Conservation (phyloP, 75 land plant genomes). For the Adiantum capillusveneris region DNA sequence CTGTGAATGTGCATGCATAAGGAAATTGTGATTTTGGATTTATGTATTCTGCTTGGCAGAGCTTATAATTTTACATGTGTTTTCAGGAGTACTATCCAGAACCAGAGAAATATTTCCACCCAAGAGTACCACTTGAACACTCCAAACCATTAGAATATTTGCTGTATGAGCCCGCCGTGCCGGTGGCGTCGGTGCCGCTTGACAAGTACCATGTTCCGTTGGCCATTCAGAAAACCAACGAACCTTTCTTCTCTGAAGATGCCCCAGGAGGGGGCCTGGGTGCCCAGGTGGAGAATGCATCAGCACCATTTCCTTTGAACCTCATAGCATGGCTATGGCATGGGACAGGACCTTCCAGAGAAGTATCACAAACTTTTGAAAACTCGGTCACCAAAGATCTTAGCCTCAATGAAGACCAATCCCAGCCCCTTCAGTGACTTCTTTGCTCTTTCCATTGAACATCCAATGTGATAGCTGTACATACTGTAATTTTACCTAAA, state of each 20-base stretch:
- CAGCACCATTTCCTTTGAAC: background rate
- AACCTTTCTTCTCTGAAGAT: constrained; percentile 4
- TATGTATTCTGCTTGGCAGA: too few species aligned
- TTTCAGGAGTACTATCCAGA: constrained; percentile 45
- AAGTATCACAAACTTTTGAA: too few species aligned
- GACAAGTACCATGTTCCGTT: constrained; percentile 5
- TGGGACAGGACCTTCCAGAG: too few species aligned
- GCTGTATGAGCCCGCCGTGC: background rate
- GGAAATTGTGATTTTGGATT: too few species aligned
- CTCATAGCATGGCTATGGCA: background rate
- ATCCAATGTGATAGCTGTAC: too few species aligned
- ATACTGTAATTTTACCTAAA: too few species aligned
- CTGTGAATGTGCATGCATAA: too few species aligned
- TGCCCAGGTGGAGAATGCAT: background rate
- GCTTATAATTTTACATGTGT: background rate
- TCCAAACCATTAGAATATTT: constrained; percentile 40
- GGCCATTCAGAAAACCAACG: background rate
- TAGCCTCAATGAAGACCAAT: too few species aligned
- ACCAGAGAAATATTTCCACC: constrained; percentile 21
- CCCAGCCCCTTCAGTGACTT: too few species aligned
- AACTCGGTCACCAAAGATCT: too few species aligned
- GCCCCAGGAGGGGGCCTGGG: constrained; percentile 8
- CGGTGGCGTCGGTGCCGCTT: constrained; percentile 3
- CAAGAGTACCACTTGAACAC: constrained; percentile 25
- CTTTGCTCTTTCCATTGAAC: too few species aligned